Evolutionary conservation across 345 rosid species (phyloP).

Genomic region (Cardamine resedifolia): DNA sequence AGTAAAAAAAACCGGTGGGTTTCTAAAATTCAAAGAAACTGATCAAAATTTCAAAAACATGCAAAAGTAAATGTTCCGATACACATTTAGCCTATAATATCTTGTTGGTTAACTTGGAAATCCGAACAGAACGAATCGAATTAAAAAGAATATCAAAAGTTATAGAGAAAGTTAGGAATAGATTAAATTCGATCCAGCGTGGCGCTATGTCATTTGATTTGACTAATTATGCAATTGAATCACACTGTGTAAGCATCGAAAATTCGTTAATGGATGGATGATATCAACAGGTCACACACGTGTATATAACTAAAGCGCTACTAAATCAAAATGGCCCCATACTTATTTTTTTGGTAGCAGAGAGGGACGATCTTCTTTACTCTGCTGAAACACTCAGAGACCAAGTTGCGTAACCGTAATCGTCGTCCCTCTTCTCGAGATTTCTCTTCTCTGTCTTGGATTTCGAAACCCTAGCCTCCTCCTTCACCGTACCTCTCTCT

Average conservation of each 20-base stretch:
- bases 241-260: neutral
- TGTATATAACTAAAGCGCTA: neutral
- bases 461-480: conserved; percentile 29
- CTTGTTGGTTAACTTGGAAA: no score
- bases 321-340: neutral
- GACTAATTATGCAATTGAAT: neutral
- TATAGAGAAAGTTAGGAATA: neutral
- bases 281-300: conserved; percentile 8
- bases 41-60: no score
- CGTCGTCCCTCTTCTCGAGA: conserved; percentile 31
- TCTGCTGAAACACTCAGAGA: conserved; percentile 6
- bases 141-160: neutral
- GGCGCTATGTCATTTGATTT: conserved; percentile 21
- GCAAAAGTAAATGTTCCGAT: no score
- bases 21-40: no score
- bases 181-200: neutral
- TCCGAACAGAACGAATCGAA: no score
- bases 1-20: no score
- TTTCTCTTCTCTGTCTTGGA: neutral
- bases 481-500: neutral
- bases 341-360: neutral
- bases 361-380: conserved; percentile 12
- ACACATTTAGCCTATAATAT: no score
- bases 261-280: neutral
- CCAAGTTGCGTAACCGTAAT: conserved; percentile 32